Evolutionary conservation across 129 eudicot genomes (phyloP), one percentile per base, ranked within the genome.

Genomic region (Dittrichia graveolens): DNA sequence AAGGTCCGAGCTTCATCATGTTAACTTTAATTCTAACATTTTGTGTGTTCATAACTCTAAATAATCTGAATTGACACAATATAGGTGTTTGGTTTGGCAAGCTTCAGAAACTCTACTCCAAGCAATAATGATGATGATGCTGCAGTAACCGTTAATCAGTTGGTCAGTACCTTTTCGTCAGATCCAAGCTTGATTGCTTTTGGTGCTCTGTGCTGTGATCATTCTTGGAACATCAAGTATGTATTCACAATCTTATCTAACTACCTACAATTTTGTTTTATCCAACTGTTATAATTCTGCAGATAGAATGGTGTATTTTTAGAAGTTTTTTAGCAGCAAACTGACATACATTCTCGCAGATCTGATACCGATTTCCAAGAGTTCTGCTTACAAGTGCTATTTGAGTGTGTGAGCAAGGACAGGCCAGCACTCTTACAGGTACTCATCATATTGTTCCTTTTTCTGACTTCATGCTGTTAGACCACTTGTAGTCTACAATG

Each of bases 401-500:
- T 94, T 16, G 99, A 90, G 86, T 94, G 99, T 75, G 97, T 94
- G 61, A 94, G 97, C 80, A 94, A 94, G 80, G 99, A 94, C 76
- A 88, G 96, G 54, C 97, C 99, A 48, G 91, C 97, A 40, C 83
- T 94, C 80, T 80, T 94, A 67, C 98, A 93, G 98, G 98, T 89
- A 78, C 41, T 16, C 35, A 18, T 65, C 72, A 11, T 9, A 48
- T 52, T 10, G 40, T 9, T 5, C 35, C 0, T 49, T 49, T 50
- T 9, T 24, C 31, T 24, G 31, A 24, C 31, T 24, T 24, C 31
- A 24, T 24, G 31, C 31, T 24, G 31, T 24, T 24, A 2, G 31
- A 24, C 31, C 31, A 24, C 31, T 24, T 24, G 31, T 24, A 24
- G 31, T 24, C 31, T n/a, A n/a, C n/a, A n/a, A n/a, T n/a, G n/a